Evolutionary conservation across 108 stramenopile genomes (phyloP).

Genomic region (Cyclotella atomus): DNA sequence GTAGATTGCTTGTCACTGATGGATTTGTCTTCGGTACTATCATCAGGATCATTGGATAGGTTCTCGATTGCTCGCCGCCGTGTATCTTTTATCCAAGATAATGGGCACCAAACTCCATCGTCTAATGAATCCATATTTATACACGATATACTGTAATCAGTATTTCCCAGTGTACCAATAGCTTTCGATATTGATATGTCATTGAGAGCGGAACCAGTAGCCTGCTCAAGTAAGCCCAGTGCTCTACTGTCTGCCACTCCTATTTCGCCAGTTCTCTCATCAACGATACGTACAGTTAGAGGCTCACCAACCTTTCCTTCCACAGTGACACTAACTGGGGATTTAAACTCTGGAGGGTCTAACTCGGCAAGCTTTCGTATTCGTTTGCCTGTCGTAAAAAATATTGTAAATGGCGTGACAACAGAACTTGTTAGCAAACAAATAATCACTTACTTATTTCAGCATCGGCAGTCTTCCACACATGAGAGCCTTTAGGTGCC

Average conservation of each 20-base stretch:
- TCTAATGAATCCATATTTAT: conserved; percentile 51
- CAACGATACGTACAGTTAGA: conserved; percentile 43
- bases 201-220: conserved; percentile 44
- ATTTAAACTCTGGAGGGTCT: conserved; percentile 23
- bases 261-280: conserved; percentile 36
- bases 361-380: conserved; percentile 42
- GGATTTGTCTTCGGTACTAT: neutral
- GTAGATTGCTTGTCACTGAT: neutral
- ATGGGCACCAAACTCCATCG: conserved; percentile 63
- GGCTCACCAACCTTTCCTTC: conserved; percentile 48
- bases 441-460: conserved; percentile 60
- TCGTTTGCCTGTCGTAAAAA: neutral
- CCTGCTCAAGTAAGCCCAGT: conserved; percentile 45
- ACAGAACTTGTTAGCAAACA: neutral
- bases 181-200: conserved; percentile 57
- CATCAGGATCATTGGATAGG: conserved; percentile 17
- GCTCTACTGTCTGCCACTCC: conserved; percentile 34
- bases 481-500: conserved; percentile 66
- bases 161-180: conserved; percentile 72
- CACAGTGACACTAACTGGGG: conserved; percentile 42
- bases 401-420: neutral
- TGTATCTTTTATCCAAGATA: conserved; percentile 64
- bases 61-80: conserved; percentile 59
- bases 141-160: conserved; percentile 39
- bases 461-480: conserved; percentile 80